phyloP scores from a whole-genome alignment of 208 protist species.

The Wallacemonas rigidus region DNA sequence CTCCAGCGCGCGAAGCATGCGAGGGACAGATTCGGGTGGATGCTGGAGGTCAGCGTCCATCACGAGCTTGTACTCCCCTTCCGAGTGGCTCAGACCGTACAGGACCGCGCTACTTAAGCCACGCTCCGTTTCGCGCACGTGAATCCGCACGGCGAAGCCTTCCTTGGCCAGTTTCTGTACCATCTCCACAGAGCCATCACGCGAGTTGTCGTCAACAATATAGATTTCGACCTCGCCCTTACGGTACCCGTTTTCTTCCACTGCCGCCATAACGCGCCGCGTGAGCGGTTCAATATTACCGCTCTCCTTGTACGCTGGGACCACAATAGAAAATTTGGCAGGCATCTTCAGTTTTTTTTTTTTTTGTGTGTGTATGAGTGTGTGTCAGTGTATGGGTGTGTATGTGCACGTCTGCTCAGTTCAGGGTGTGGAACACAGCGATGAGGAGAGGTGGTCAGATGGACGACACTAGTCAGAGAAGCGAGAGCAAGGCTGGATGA shows the following conservation, averaged over 20 bases:
- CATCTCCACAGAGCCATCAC: slow-evolving; percentile 85
- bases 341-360: slow-evolving; percentile 24
- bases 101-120: slow-evolving; percentile 91
- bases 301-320: slow-evolving; percentile 87
- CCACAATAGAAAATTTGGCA: slow-evolving; percentile 73
- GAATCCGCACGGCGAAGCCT: slow-evolving; percentile 75
- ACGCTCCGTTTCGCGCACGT: slow-evolving; percentile 78
- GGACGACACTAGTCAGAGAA: too few species aligned
- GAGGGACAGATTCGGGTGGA: slow-evolving; percentile 83
- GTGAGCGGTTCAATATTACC: slow-evolving; percentile 82
- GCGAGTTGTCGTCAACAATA: slow-evolving; percentile 91
- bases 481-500: too few species aligned
- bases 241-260: slow-evolving; percentile 43
- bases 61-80: slow-evolving; percentile 69
- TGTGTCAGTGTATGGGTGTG: neutral
- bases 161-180: slow-evolving; percentile 55
- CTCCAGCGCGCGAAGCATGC: slow-evolving; percentile 66
- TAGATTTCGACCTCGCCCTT: slow-evolving; percentile 66
- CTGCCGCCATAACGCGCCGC: slow-evolving; percentile 67
- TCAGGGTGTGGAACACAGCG: too few species aligned
- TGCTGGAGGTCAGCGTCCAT: slow-evolving; percentile 95
- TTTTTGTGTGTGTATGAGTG: neutral
- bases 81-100: slow-evolving; percentile 61
- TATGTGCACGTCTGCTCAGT: too few species aligned
- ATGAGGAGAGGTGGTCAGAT: too few species aligned